Conservation (phyloP, 768 basidiomycete species). For the Rhizopogon salebrosus region DNA sequence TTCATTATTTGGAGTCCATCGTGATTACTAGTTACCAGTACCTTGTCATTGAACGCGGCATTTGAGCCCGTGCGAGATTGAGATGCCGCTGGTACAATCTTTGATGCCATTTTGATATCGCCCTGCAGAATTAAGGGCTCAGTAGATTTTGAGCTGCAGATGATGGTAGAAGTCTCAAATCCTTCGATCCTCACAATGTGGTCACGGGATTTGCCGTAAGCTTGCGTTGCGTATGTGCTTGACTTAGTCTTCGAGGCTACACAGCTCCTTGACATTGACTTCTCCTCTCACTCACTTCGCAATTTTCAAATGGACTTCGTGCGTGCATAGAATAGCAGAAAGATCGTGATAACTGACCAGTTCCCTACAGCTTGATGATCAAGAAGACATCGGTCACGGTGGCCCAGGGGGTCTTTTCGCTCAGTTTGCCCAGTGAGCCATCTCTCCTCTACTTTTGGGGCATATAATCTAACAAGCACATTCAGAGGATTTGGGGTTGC, state of each 20-base stretch:
- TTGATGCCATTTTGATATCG: constrained; percentile 23
- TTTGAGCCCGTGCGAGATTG: constrained; percentile 47
- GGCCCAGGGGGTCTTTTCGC: constrained; percentile 60
- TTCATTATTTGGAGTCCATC: constrained; percentile 11
- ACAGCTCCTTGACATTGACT: not conserved
- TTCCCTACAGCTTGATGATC: constrained; percentile 30
- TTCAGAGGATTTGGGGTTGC: constrained; percentile 51
- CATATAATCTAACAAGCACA: constrained; percentile 12
- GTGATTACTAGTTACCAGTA: constrained; percentile 15
- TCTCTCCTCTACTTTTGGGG: not conserved
- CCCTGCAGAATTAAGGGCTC: constrained; percentile 6
- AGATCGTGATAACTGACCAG: constrained; percentile 2
- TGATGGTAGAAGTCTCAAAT: not conserved
- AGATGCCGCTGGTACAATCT: constrained; percentile 23
- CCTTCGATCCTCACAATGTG: constrained; percentile 18
- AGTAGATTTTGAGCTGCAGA: constrained; percentile 9
- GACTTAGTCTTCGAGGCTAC: not conserved
- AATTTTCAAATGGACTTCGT: constrained; percentile 35
- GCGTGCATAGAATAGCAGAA: constrained; percentile 7
- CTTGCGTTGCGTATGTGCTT: constrained; percentile 22
- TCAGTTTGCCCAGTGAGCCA: constrained; percentile 57
- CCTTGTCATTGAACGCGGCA: constrained; percentile 87
- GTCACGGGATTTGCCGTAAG: constrained; percentile 24
- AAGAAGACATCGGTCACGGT: constrained; percentile 32
- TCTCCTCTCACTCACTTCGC: constrained; percentile 16